A percentile compares a stretch with the other conserved stretches of the same genome.
Conservation (phyloP, 1,284 basidiomycete species). For the Taiwanofungus camphoratus region DNA sequence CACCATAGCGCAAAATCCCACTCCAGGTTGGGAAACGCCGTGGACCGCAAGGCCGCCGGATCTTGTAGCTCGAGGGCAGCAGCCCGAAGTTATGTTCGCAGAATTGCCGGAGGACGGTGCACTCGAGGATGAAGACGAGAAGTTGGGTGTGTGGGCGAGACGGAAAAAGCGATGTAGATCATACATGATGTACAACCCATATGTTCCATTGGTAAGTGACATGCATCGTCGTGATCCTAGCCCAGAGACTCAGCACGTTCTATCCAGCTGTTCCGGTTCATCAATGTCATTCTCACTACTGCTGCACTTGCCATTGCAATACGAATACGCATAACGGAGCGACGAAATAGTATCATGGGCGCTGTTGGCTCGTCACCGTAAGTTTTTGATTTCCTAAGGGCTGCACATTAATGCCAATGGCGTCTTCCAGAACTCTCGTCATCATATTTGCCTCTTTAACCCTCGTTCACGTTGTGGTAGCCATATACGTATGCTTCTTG, state of each 20-base stretch:
- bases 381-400: slow-evolving; percentile 26
- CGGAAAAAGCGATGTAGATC: slow-evolving; percentile 50
- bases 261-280: slow-evolving; percentile 71
- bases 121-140: slow-evolving; percentile 31
- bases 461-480: slow-evolving; percentile 79
- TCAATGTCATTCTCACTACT: slow-evolving; percentile 81
- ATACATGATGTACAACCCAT: slow-evolving; percentile 66
- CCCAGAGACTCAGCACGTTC: slow-evolving; percentile 18
- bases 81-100: neutral
- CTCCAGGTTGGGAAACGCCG: slow-evolving; percentile 64
- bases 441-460: slow-evolving; percentile 86
- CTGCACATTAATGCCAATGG: neutral
- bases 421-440: slow-evolving; percentile 59
- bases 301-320: slow-evolving; percentile 78
- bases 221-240: slow-evolving; percentile 1
- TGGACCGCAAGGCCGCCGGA: slow-evolving; percentile 46
- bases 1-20: slow-evolving; percentile 48
- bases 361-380: slow-evolving; percentile 79
- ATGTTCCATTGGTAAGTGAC: slow-evolving; percentile 65
- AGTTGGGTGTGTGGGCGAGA: slow-evolving; percentile 35
- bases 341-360: slow-evolving; percentile 47
- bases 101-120: slow-evolving; percentile 13
- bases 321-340: slow-evolving; percentile 62
- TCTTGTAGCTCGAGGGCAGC: slow-evolving; percentile 2
- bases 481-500: slow-evolving; percentile 62